phyloP scores from a whole-genome alignment of 768 basidiomycete species.

The Mycena belliarum region DNA sequence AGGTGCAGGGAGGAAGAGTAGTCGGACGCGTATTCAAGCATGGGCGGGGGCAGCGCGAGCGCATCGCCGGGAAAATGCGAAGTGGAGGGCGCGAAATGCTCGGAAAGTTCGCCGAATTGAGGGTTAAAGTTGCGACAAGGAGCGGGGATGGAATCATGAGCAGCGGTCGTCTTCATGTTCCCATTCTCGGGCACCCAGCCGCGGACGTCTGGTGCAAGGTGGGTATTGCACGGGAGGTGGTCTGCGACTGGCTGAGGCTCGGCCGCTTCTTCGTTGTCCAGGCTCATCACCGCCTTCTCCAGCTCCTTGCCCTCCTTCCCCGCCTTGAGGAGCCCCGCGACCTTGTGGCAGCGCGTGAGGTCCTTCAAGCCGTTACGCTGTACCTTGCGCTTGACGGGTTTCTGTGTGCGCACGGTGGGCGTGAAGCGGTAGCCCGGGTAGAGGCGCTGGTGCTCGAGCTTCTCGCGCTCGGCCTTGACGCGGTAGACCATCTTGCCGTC shows the following conservation, averaged over 20 bases:
- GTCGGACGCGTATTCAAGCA: not conserved
- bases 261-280: constrained; percentile 25
- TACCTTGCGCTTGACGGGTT: constrained; percentile 50
- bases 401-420: constrained; percentile 44
- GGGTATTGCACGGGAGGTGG: not conserved
- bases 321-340: constrained; percentile 50
- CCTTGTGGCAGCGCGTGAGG: constrained; percentile 46
- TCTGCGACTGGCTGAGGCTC: not conserved
- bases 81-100: too few relatives aligned
- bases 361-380: constrained; percentile 52
- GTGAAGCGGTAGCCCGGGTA: constrained; percentile 60
- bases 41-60: too few relatives aligned
- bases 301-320: constrained; percentile 55
- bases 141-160: not conserved
- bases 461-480: constrained; percentile 51
- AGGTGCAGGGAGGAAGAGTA: not conserved
- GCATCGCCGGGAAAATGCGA: not conserved
- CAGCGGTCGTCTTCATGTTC: not conserved
- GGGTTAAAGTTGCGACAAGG: not conserved
- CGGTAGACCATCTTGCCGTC: constrained; percentile 53
- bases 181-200: constrained; percentile 9
- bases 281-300: constrained; percentile 41
- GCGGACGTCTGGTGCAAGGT: constrained; percentile 27
- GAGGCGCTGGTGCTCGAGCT: constrained; percentile 45
- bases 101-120: too few relatives aligned